Evolutionary conservation across 441 rosid species (phyloP).

Genomic region (Brassica hybrid): DNA sequence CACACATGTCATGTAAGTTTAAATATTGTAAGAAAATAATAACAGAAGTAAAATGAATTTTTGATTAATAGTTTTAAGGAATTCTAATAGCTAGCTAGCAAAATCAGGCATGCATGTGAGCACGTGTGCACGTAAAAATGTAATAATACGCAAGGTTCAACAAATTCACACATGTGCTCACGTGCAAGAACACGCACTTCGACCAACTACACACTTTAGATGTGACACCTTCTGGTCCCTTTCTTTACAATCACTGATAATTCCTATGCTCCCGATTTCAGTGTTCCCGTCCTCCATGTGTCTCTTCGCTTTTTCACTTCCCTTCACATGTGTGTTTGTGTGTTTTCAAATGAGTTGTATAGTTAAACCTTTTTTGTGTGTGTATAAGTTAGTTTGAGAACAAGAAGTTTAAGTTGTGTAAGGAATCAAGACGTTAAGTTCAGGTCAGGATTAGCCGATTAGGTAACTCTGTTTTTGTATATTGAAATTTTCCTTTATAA

Average conservation of each 20-base stretch:
- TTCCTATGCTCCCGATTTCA: slow-evolving; percentile 39
- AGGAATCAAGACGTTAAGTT: background rate
- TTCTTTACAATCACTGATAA: slow-evolving; percentile 24
- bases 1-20: slow-evolving; percentile 34
- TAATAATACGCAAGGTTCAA: slow-evolving; percentile 58
- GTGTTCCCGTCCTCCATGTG: slow-evolving; percentile 43
- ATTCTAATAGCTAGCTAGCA: slow-evolving; percentile 28
- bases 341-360: slow-evolving; percentile 6
- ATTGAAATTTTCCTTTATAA: too few relatives aligned
- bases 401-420: slow-evolving; percentile 4
- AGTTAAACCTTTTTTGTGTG: background rate
- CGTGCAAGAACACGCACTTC: slow-evolving; percentile 75
- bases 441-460: too few relatives aligned
- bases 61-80: background rate
- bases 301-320: slow-evolving; percentile 33
- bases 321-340: slow-evolving; percentile 18
- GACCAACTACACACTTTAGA: slow-evolving; percentile 47
- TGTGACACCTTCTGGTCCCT: slow-evolving; percentile 28
- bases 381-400: background rate
- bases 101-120: slow-evolving; percentile 74
- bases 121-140: slow-evolving; percentile 69
- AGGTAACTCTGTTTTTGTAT: too few relatives aligned
- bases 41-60: background rate
- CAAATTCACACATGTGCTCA: slow-evolving; percentile 83
- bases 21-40: background rate